phyloP scores from a whole-genome alignment of 2,329 filamentous ascomycete species.

The Claviceps pusilla region DNA sequence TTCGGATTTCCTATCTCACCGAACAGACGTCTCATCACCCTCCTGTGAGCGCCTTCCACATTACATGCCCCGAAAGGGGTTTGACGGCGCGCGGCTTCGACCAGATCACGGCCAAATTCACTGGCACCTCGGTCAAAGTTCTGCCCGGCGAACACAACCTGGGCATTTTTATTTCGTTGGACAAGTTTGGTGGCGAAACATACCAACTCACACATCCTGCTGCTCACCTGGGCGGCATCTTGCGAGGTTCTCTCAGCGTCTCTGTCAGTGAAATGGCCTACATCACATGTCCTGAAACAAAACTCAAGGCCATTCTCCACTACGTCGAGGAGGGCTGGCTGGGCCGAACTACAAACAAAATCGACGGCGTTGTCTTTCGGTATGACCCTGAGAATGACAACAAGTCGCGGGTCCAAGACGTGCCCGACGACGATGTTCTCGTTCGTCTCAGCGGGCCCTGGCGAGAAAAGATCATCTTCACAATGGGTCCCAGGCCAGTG shows the following conservation, averaged over 20 bases:
- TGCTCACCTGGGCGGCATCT: conserved; percentile 77
- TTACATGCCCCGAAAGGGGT: conserved; percentile 83
- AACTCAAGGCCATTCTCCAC: conserved; percentile 79
- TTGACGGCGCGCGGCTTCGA: conserved; percentile 82
- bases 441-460: conserved; percentile 73
- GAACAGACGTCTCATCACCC: conserved; percentile 98
- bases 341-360: conserved; percentile 76
- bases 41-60: conserved; percentile 88
- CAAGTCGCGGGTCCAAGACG: conserved; percentile 66
- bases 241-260: conserved; percentile 76
- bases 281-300: conserved; percentile 77
- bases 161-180: conserved; percentile 83
- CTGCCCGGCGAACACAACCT: conserved; percentile 84
- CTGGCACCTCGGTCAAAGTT: conserved; percentile 84
- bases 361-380: conserved; percentile 79
- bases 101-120: conserved; percentile 95
- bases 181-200: conserved; percentile 68
- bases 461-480: conserved; percentile 56
- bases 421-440: conserved; percentile 70
- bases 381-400: conserved; percentile 80
- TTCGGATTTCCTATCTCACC: conserved; percentile 84
- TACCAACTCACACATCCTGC: conserved; percentile 91
- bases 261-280: conserved; percentile 83
- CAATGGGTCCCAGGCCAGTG: conserved; percentile 41
- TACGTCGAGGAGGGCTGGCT: conserved; percentile 95